phyloP scores from a whole-genome alignment of 2,329 filamentous ascomycete species.

The Sphaerulina vaccinii region DNA sequence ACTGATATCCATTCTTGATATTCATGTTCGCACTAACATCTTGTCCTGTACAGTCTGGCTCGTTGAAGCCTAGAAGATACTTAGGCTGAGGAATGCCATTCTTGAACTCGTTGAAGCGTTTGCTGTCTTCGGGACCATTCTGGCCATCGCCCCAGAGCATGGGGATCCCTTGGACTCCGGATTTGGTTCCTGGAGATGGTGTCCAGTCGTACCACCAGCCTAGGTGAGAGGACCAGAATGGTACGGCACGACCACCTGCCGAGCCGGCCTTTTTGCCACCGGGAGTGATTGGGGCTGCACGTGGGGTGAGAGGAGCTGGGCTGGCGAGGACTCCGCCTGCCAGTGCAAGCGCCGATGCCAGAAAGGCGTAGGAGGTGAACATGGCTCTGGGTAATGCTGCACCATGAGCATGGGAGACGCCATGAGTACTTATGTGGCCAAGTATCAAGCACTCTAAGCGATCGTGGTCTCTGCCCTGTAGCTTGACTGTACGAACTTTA shows the following conservation, averaged over 20 bases:
- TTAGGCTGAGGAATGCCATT: not conserved
- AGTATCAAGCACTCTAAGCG: too few relatives aligned
- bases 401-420: too few relatives aligned
- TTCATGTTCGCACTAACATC: not conserved
- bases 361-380: too few relatives aligned
- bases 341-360: too few relatives aligned
- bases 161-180: not conserved
- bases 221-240: not conserved
- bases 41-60: not conserved
- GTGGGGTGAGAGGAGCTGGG: not conserved
- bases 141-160: not conserved
- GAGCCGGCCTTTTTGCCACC: not conserved
- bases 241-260: not conserved
- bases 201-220: not conserved
- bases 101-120: not conserved
- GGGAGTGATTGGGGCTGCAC: not conserved
- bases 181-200: not conserved
- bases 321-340: too few relatives aligned
- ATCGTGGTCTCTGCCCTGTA: too few relatives aligned
- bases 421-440: too few relatives aligned
- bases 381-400: too few relatives aligned
- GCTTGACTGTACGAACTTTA: too few relatives aligned
- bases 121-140: not conserved
- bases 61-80: not conserved
- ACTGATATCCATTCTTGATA: not conserved